Base-by-base conservation (phyloP, 345 rosid genomes). In the Sapria himalayana region DNA sequence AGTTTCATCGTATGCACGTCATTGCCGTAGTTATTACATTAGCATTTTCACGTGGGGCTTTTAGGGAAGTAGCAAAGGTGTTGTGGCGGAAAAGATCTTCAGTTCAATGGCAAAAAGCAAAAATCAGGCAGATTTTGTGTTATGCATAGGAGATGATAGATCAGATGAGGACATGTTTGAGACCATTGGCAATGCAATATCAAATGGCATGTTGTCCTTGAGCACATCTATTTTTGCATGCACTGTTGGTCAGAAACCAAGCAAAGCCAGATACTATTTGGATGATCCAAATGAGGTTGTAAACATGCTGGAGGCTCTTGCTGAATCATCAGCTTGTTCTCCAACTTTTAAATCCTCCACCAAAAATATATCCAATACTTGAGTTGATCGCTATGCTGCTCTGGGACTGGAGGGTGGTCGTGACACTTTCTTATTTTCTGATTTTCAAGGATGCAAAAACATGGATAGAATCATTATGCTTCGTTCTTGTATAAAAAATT, bases 231-330 rank as follows among this genome's bases (percentile, higher is more conserved):
- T 67, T 5, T 78, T 71, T 52, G 92, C 97, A 24, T 81, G 94
- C 70, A 81, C 92, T 7, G 94, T 85, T 16, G 92, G 81, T 9
- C 97, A 85, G 57, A 81, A 85, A 61, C 97, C 97, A 33, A 85
- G 97, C 67, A 85, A 85, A 62, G 97, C 94, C 34, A 85, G 67
- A 62, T 85, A 85, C 58, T 85, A 81, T 52, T 44, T 85, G 54
- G 91, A 78, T 17, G 82, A 78, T 48, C 46, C 86, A 4, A 17
- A 41, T 19, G 81, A 68, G 9, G 81, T 76, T 15, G 52, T 76
- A 37, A 56, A 29, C 47, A 70, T 70, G 78, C 86, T 76, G 4
- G 62, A 56, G 13, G 70, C 68, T 4, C 78, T 76, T 7, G 73
- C 81, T 0, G 75, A 70, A 38, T 80, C 75, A 29, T 76, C 81